These are phyloP conservation scores for Ophiostoma quercus DNA, from an alignment of 2,329 filamentous ascomycete species.

Conservation along the genomic window DNA sequence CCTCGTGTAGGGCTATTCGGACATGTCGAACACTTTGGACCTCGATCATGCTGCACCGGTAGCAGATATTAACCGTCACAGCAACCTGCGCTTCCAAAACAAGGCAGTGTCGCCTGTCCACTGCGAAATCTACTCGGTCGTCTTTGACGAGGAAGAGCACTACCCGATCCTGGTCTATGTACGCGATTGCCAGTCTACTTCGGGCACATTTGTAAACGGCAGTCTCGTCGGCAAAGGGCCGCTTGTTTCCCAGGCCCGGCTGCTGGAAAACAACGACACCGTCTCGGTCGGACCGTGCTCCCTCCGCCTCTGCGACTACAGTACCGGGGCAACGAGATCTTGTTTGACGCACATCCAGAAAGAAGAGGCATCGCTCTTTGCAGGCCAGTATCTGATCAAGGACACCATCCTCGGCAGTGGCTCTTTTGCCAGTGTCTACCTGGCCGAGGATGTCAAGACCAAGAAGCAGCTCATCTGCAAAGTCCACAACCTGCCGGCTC, in stretches of 20 bases:
- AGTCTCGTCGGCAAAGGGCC: conserved; percentile 40
- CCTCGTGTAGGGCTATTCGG: background rate
- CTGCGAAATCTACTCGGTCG: conserved; percentile 51
- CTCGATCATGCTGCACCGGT: background rate
- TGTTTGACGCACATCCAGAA: conserved; percentile 32
- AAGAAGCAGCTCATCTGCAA: conserved; percentile 65
- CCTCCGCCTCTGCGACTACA: conserved; percentile 35
- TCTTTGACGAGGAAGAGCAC: conserved; percentile 40
- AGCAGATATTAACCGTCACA: conserved; percentile 26
- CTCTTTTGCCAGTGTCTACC: conserved; percentile 48
- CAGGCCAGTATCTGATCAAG: conserved; percentile 44
- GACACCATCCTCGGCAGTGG: conserved; percentile 50
- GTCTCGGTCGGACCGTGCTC: conserved; percentile 39
- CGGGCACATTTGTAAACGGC: conserved; percentile 51
- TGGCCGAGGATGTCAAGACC: conserved; percentile 48
- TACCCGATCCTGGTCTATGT: conserved; percentile 44
- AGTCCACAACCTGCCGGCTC: conserved; percentile 47
- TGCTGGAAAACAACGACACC: conserved; percentile 48
- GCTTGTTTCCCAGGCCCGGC: conserved; percentile 39
- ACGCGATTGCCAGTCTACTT: conserved; percentile 50
- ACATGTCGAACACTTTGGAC: background rate
- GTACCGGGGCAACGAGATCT: conserved; percentile 20
- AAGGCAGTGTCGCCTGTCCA: conserved; percentile 47
- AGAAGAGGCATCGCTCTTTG: conserved; percentile 41
- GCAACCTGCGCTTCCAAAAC: conserved; percentile 40